These are phyloP conservation scores for Trypanosoma conorhini DNA, from an alignment of 208 protist species.

Conservation along the genomic window DNA sequence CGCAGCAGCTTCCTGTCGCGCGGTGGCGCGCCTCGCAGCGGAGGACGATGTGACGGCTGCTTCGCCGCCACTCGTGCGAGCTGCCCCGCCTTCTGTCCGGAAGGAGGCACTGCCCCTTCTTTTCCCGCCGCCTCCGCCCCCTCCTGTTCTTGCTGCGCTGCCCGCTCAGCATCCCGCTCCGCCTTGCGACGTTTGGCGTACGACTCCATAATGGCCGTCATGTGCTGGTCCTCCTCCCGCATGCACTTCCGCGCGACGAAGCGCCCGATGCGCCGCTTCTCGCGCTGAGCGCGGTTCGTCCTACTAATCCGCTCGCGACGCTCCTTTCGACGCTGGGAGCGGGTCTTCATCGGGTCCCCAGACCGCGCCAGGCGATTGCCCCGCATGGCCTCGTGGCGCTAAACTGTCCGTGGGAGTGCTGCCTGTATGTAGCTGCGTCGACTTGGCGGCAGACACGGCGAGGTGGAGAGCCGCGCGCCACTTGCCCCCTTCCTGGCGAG, in stretches of 20 bases:
- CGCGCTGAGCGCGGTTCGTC: conserved; percentile 60
- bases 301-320: conserved; percentile 57
- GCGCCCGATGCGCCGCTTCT: conserved; percentile 57
- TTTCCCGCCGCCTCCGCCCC: conserved; percentile 6
- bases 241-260: conserved; percentile 56
- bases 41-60: conserved; percentile 9
- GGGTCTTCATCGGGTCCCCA: conserved; percentile 86
- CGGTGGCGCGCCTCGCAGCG: conserved; percentile 15
- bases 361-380: conserved; percentile 69
- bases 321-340: conserved; percentile 66
- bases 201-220: conserved; percentile 85
- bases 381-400: conserved; percentile 44
- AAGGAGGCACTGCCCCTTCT: background rate
- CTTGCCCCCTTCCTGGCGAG: background rate
- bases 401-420: background rate
- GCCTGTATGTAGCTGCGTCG: background rate
- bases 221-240: conserved; percentile 70
- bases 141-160: conserved; percentile 31
- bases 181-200: conserved; percentile 77
- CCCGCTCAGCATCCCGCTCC: conserved; percentile 62
- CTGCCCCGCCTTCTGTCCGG: conserved; percentile 9
- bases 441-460: background rate
- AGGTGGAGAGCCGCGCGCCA: background rate
- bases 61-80: conserved; percentile 5
- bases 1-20: background rate